Conservation (phyloP, 257 asterid genomes). For the Thymus mandschuricus region DNA sequence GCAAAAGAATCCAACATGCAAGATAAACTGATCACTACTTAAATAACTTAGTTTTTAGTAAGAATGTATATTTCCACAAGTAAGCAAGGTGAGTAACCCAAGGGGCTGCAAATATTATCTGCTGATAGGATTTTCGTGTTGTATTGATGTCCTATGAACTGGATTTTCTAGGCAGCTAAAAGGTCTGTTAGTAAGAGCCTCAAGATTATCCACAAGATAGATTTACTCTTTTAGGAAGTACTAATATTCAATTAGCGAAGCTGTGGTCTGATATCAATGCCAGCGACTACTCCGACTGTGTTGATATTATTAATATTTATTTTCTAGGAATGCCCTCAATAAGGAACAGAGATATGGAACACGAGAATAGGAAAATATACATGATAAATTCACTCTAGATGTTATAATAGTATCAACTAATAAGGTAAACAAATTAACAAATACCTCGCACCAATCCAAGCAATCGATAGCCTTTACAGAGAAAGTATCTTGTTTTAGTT, state of each 20-base stretch:
- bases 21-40: not conserved
- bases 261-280: conserved; percentile 4
- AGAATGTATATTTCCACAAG: not conserved
- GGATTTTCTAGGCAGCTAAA: not conserved
- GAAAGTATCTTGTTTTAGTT: conserved; percentile 48
- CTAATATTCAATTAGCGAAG: not conserved
- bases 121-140: not conserved
- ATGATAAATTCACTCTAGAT: not conserved
- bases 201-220: conserved; percentile 2
- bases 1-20: not conserved
- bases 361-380: not conserved
- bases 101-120: conserved; percentile 1
- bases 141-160: not conserved
- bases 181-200: not conserved
- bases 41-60: not conserved
- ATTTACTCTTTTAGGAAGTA: conserved; percentile 4
- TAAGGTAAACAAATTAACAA: conserved; percentile 35
- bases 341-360: too few relatives aligned
- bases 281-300: not conserved
- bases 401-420: conserved; percentile 3
- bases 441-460: conserved; percentile 86
- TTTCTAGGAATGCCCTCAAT: too few relatives aligned
- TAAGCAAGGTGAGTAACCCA: not conserved
- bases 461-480: conserved; percentile 80
- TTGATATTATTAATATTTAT: too few relatives aligned